Percentiles rank a stretch among this genome's conserved stretches.
phyloP scores from a whole-genome alignment of 805 yeast species.

The Cyberlindnera meyerae region DNA sequence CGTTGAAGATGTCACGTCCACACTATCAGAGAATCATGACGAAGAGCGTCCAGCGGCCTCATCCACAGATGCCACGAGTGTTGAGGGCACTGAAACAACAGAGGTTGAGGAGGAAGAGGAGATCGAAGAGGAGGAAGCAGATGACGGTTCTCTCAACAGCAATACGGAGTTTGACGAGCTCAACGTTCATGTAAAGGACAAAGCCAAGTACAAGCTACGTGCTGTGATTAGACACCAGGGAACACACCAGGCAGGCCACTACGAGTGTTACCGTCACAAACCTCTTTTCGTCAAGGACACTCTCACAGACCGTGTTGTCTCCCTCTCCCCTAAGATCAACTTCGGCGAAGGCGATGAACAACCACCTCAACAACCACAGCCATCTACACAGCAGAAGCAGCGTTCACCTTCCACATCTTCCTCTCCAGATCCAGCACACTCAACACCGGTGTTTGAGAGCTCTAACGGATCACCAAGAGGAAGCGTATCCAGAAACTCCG shows the following conservation, averaged over 20 bases:
- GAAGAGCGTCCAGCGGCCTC: constrained; percentile 11
- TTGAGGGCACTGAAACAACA: constrained; percentile 13
- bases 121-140: constrained; percentile 10
- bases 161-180: constrained; percentile 25
- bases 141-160: constrained; percentile 15
- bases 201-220: constrained; percentile 50
- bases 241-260: constrained; percentile 83
- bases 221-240: constrained; percentile 86
- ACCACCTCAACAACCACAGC: constrained; percentile 2
- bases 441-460: neutral
- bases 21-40: constrained; percentile 4
- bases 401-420: too few species aligned
- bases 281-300: constrained; percentile 43
- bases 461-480: constrained; percentile 12
- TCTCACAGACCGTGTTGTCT: constrained; percentile 23
- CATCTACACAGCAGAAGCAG: too few species aligned
- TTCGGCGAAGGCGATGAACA: constrained; percentile 14
- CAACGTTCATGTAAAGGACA: constrained; percentile 24
- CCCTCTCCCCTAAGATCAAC: constrained; percentile 27
- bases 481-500: constrained; percentile 16
- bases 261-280: constrained; percentile 80
- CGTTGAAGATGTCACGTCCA: neutral
- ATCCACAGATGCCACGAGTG: constrained; percentile 11
- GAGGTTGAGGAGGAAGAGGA: too few species aligned
- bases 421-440: neutral